Evolutionary conservation across 805 yeast species (phyloP), one percentile per base, ranked within the genome.

Genomic region (Pichia manshurica): DNA sequence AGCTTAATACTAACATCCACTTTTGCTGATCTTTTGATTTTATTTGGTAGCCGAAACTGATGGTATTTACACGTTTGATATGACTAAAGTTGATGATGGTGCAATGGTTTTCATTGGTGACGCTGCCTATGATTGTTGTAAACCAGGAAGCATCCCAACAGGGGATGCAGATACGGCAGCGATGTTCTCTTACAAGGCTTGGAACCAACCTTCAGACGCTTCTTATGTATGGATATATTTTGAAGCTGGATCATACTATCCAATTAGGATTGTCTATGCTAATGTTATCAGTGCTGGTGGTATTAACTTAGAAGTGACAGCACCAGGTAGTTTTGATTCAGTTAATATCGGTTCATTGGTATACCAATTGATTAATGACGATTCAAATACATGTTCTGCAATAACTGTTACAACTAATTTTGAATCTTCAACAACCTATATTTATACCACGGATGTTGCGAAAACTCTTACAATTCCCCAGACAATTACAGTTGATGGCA

Each of bases 51-150:
- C 71, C n/a, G 42, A 53, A 5, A 51, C 46, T 19, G 51, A 62
- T 17, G 72, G 71, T 49, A 44, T 54, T 8, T 68, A 63, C 42
- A 45, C 52, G 0, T 54, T 67, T 39, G 32, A 44, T 13, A 47
- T 65, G 16, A 32, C 39, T 6, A 34, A 35, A 10, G 57, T 60
- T 21, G 71, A 67, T 56, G 71, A 68, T 53, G 53, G 57, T 19
- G 65, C 56, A 17, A 61, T 60, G 54, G 64, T 70, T 39, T 58
- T 55, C 41, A 50, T 63, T 44, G 68, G 68, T 37, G 61, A 61
- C 9, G 59, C 55, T 46, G 65, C 65, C 15, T 61, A 69, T 21
- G 60, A 59, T 25, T 72, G 77, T 54, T 63, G 72, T 55, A 49
- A 55, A 29, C 51, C 58, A 9, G 15, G 25, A 4, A n/a, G 28